phyloP scores from a whole-genome alignment of 202 grass and related monocot genomes.

The Brachypodium distachyon region DNA sequence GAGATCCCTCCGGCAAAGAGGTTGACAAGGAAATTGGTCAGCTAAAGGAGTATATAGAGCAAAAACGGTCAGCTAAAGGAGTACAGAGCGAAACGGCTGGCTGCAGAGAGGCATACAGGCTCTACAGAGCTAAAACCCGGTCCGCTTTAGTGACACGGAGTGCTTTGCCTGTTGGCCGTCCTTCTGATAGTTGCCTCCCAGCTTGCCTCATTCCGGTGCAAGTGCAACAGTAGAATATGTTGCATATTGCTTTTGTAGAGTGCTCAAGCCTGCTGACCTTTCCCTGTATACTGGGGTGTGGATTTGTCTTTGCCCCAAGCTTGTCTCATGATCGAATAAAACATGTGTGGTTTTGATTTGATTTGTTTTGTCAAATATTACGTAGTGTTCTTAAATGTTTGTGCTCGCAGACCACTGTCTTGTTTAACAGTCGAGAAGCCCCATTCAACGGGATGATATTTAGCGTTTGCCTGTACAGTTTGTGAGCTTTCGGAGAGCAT shows the following conservation, averaged over 20 bases:
- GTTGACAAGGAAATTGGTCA: conserved; percentile 61
- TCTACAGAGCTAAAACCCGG: conserved; percentile 15
- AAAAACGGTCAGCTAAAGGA: conserved; percentile 24
- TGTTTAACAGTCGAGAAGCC: conserved; percentile 10
- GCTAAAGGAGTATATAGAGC: conserved; percentile 32
- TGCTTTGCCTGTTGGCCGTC: conserved; percentile 11
- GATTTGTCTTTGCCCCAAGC: conserved; percentile 1
- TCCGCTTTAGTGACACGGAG: background rate
- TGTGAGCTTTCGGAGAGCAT: background rate
- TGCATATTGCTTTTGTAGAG: background rate
- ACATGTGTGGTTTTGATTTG: conserved; percentile 33
- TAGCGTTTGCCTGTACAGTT: conserved; percentile 9
- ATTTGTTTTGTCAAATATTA: no score
- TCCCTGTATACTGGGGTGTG: background rate
- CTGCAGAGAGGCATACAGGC: background rate
- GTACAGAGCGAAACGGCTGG: background rate
- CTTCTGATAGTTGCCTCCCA: background rate
- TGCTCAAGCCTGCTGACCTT: conserved; percentile 12
- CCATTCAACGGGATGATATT: background rate
- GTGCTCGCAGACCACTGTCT: background rate
- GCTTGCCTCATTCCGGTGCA: conserved; percentile 3
- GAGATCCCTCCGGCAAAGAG: conserved; percentile 68
- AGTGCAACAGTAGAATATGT: conserved; percentile 9
- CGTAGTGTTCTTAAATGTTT: background rate
- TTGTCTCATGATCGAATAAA: conserved; percentile 18